Percentiles rank a stretch among this genome's conserved stretches.
Conservation (phyloP, 2,329 filamentous ascomycete genomes). For the Cephalotrichum gorgonifer region DNA sequence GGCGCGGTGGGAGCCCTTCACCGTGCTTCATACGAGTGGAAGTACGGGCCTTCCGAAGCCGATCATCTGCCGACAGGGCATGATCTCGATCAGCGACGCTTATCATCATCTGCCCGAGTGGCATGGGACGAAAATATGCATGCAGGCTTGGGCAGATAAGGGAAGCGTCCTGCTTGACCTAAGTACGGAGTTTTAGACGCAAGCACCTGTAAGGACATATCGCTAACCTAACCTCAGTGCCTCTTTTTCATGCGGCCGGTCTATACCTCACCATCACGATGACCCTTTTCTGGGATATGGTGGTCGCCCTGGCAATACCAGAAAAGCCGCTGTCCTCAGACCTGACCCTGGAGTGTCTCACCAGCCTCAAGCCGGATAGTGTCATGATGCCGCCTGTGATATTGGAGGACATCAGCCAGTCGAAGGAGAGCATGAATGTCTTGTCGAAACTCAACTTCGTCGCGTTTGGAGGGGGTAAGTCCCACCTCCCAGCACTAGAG, state of each 20-base stretch:
- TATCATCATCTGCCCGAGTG: slow-evolving; percentile 15
- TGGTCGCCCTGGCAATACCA: slow-evolving; percentile 17
- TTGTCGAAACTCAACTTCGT: slow-evolving; percentile 23
- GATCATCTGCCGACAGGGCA: slow-evolving; percentile 26
- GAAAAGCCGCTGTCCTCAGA: slow-evolving; percentile 24
- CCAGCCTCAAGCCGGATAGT: slow-evolving; percentile 15
- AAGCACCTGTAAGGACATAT: background rate
- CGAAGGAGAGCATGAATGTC: slow-evolving; percentile 15
- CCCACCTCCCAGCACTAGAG: background rate
- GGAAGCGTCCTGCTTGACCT: slow-evolving; percentile 2
- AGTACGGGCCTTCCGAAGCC: slow-evolving; percentile 36
- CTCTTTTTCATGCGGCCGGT: slow-evolving; percentile 26
- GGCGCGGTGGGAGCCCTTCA: slow-evolving; percentile 27
- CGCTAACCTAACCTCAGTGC: slow-evolving; percentile 16
- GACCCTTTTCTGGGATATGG: slow-evolving; percentile 17
- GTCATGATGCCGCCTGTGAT: slow-evolving; percentile 25
- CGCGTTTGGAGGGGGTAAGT: slow-evolving; percentile 26
- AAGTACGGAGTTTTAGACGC: background rate
- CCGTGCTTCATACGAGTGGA: slow-evolving; percentile 34
- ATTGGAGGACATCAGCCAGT: slow-evolving; percentile 30
- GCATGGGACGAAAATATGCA: slow-evolving; percentile 11
- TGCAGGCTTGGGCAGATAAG: background rate
- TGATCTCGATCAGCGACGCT: slow-evolving; percentile 22
- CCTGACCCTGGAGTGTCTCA: slow-evolving; percentile 19
- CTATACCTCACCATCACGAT: slow-evolving; percentile 14